Base-by-base conservation (phyloP, 208 protist species). In the Crithidia bombi region DNA sequence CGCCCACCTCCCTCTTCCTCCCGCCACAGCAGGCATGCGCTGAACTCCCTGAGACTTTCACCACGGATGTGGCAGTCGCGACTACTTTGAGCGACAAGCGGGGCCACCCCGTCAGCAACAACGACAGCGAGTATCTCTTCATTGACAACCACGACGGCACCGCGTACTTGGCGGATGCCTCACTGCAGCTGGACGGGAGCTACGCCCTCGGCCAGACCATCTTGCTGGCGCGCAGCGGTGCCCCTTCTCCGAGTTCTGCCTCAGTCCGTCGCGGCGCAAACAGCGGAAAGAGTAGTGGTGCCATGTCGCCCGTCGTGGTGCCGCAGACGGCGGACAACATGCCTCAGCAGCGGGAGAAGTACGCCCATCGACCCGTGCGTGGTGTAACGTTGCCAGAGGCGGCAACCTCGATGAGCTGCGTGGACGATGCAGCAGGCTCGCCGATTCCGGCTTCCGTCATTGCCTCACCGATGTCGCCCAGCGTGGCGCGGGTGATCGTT, bases 61-160 rank as follows among this genome's bases (percentile, higher is more conserved):
- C 58, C 1, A n/a, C 5, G 5, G 26, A 5, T 32, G 25, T 4
- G 52, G 30, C 32, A 38, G 14, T 35, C 41, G 44, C 47, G 10
- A 57, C 28, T 10, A 28, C 50, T 36, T 14, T 5, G 14, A n/a
- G 41, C 41, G 41, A 7, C 15, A n/a, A 38, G 23, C 26, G 36
- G 41, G 5, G 71, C 44, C 3, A n/a, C 49, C 14, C 23, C 15
- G 11, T 43, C n/a, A n/a, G 26, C 56, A 30, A 50, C 41, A 50
- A 30, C 23, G 25, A 63, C 32, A 78, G 36, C n/a, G 74, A 83
- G 26, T 82, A 68, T 63, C 25, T 88, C 33, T 88, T 88, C 68
- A 75, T 88, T 28, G 76, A 88, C 69, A 85, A 88, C 50, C 69
- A 69, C 67, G 82, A 88, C 62, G 82, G 82, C 62, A 88, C 82